Evolutionary conservation across 768 basidiomycete genomes (phyloP), one percentile per base, ranked within the genome.

Genomic region (Phaeotremella fagi): DNA sequence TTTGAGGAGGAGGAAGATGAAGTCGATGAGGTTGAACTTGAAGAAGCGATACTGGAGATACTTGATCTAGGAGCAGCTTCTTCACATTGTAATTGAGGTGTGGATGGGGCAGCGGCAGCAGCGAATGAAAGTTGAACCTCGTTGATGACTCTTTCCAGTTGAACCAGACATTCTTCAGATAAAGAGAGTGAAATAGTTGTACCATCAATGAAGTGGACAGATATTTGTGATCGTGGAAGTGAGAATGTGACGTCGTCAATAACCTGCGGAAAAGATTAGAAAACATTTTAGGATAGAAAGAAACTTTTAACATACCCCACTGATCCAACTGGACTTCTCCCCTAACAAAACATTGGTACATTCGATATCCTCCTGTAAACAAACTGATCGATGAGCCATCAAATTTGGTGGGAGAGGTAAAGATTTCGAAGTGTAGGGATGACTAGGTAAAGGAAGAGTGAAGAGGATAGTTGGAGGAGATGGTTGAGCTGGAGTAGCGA

Each of bases 401-500:
- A 76, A 64, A 27, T 64, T 61, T 3, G 71, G 55, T 28, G 75
- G 75, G 2, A 74, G 68, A 14, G 72, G 73, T 1, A 76, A 62
- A 20, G 58, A 55, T 25, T 64, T 64, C 2, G 65, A 51, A 3
- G 57, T 64, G 54, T 49, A 50, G 11, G 73, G 69, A 46, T 71
- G 59, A 15, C 44, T 61, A 1, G 69, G 66, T 4, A 71, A 48
- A 1, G 73, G 71, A 6, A 76, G 66, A 47, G 73, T 75, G 62
- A 76, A 76, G 50, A 76, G 69, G 56, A 76, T 73, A n/a, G 75
- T 76, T 5, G 73, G 66, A 20, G 75, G 75, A 15, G 62, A 27
- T 4, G 70, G 66, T 23, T 68, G 61, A 4, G 52, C 28, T 15
- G 61, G 43, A 11, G 71, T 65, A 6, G 75, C 60, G 20, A 56